Evolutionary conservation across 2,329 filamentous ascomycete species (phyloP).

Genomic region (Cladosporium sp.): DNA sequence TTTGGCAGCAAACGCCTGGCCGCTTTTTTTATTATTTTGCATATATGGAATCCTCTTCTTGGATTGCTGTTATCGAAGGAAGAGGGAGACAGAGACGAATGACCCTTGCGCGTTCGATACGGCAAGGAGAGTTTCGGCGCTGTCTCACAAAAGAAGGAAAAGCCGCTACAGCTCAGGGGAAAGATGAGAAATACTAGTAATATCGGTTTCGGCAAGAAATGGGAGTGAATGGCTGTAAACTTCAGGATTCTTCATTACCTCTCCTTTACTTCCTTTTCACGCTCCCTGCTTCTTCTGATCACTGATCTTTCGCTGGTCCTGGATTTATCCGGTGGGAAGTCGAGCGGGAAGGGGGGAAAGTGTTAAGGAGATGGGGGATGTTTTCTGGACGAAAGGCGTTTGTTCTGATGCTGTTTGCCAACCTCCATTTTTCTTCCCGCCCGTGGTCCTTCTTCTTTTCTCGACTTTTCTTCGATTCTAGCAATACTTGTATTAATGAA

Average conservation of each 20-base stretch:
- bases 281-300: too few species aligned
- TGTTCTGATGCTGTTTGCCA: neutral
- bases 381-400: neutral
- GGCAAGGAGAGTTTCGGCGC: neutral
- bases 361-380: neutral
- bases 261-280: neutral
- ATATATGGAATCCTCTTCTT: neutral
- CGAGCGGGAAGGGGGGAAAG: too few species aligned
- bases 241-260: neutral
- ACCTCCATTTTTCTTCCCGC: too few species aligned
- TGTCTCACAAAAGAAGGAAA: neutral
- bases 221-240: neutral
- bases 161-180: neutral
- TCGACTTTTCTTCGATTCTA: neutral
- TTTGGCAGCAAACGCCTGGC: neutral
- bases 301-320: too few species aligned
- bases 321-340: too few species aligned
- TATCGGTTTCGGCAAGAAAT: neutral
- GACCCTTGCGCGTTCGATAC: neutral
- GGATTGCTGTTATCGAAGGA: too few species aligned
- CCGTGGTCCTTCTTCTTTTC: neutral
- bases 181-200: neutral
- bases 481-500: slow-evolving; percentile 1
- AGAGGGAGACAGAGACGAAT: too few species aligned
- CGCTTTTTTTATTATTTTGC: neutral